Evolutionary conservation across 371 early-diverging fungal species (phyloP).

Genomic region (Synchytrium microbalum): DNA sequence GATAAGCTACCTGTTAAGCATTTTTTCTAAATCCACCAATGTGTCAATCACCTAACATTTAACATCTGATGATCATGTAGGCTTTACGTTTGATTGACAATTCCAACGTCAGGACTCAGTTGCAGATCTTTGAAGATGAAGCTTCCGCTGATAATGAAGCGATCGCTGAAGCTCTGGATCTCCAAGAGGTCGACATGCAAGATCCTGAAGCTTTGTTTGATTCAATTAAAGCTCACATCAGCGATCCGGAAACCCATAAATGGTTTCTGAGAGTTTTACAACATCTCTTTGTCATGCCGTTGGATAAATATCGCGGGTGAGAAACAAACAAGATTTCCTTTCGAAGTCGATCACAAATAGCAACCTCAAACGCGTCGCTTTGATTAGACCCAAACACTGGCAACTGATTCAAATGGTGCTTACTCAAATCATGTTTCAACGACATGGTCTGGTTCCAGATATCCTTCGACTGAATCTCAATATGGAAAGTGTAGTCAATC

Average conservation of each 20-base stretch:
- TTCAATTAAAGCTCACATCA: constrained; percentile 5
- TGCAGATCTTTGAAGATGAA: constrained; percentile 23
- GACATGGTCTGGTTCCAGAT: constrained; percentile 14
- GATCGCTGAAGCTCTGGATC: constrained; percentile 3
- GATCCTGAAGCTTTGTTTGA: constrained; percentile 15
- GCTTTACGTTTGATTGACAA: constrained; percentile 11
- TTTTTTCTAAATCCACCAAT: neutral
- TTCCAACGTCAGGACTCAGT: constrained; percentile 17
- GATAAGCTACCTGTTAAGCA: constrained; percentile 11
- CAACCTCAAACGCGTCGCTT: too few species aligned
- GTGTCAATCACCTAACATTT: neutral
- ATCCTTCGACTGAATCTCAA: constrained; percentile 9
- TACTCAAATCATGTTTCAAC: constrained; percentile 12
- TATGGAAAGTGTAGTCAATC: constrained; percentile 6
- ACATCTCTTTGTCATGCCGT: constrained; percentile 10
- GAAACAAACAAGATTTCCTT: neutral
- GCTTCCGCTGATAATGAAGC: constrained; percentile 18
- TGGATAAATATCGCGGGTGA: constrained; percentile 16
- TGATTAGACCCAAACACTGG: constrained; percentile 15
- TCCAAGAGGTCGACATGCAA: neutral
- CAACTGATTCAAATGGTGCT: constrained; percentile 4
- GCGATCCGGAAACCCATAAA: constrained; percentile 10
- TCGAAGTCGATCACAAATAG: neutral
- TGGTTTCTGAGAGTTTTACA: constrained; percentile 18
- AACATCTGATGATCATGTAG: neutral